Base-by-base conservation (phyloP, 148 eudicot species). In the Vaccinium macrocarpon region DNA sequence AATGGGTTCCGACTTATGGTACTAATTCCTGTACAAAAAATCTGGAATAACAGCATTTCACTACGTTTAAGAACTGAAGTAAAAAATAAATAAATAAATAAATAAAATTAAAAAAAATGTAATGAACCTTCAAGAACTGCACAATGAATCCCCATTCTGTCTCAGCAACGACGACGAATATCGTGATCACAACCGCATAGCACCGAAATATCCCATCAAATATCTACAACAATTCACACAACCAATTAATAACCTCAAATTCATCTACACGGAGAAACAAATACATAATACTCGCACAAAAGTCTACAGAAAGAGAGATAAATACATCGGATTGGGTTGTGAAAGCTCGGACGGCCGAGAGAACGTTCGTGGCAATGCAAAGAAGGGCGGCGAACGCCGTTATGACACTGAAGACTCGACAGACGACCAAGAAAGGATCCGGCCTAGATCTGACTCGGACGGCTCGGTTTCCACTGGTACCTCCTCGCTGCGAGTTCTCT, bases 191-290 rank as follows among this genome's bases (percentile, higher is more conserved):
- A 29, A 97, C 97, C 61, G 99, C 97, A 82, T 92, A 97, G 85
- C 98, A 97, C 87, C 98, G 93, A 79, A 95, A 95, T 79, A 93
- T 93, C 14, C 96, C 99, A 76, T 95, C 97, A 86, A 97, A 95
- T 53, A 94, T 85, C 99, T 97, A 82, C 88, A 79, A 48, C 51
- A 18, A 42, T 19, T 25, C 50, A 76, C 14, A 51, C 64, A 70
- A 14, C 59, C 10, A 53, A 42, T 27, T 9, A 59, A 62, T 46
- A 38, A 61, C 35, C 23, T 1, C 64, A 29, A 23, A 38, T 27
- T 25, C 32, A 76, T 15, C 57, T 7, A 80, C 18, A 81, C 35
- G 32, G 12, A 86, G n/a, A 53, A 23, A 66, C 19, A 18, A 53
- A 1, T 6, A 42, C 46, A 61, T 42, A 46, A 48, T 6, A 52